Base-by-base conservation (phyloP, 495 filamentous ascomycete species). In the Neurospora sp. region DNA sequence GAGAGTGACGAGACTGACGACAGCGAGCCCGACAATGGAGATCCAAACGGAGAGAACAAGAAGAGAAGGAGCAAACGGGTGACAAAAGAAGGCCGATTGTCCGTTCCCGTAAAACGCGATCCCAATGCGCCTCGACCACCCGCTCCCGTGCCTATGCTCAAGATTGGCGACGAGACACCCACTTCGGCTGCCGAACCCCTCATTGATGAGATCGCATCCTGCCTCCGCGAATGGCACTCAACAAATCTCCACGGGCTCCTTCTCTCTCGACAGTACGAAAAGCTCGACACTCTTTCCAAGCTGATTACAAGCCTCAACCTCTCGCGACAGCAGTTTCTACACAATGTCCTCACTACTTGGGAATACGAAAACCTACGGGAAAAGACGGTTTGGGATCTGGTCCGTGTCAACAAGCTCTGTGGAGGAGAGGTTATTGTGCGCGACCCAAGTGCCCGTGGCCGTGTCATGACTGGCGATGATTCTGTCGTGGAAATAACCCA, bases 171-270 rank as follows among this genome's bases (percentile, higher is more conserved):
- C 75, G 96, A 99, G 84, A 97, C 94, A 1, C 91, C 94, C 4
- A 95, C 92, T 3, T 97, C 93, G 3, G 86, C 88, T 14, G 88
- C 92, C 35, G 96, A 99, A 79, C 96, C 96, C 3, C 84, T 99
- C 72, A 94, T 99, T 12, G 96, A 98, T 80, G 96, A 99, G 79
- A 98, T 98, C 79, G 94, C 94, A 20, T 97, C 93, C 8, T 98
- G 95, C 79, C 83, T 99, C 40, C 89, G 95, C 37, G 96, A 99
- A 85, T 99, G 96, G 96, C 94, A 99, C 81, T 96, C 94, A 20
- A 97, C 93, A 16, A 97, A 97, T 78, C 87, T 99, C 59, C 96
- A 98, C 81, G 94, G 97, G 81, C 83, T 98, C n/a, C 85, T 98
- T 2, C 87, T 99, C 14, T 88, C 88, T 48, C 87, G 92, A 66